These are phyloP conservation scores for Monosporozyma solicola DNA, from an alignment of 805 yeast genomes.

Conservation along the genomic window DNA sequence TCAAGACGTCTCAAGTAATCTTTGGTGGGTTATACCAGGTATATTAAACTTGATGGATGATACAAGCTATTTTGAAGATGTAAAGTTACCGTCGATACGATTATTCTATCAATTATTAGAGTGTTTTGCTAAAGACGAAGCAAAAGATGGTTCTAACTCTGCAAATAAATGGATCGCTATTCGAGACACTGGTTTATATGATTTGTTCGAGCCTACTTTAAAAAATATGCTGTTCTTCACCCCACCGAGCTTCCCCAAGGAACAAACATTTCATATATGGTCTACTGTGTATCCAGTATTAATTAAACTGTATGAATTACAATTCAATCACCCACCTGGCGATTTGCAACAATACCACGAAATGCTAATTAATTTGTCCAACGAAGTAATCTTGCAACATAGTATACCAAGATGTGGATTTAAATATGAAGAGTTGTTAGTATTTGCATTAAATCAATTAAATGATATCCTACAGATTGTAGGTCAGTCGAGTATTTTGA, in stretches of 20 bases:
- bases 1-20: conserved; percentile 18
- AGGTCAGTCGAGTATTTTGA: conserved; percentile 3
- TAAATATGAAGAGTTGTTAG: conserved; percentile 14
- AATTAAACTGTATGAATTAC: conserved; percentile 12
- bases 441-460: conserved; percentile 7
- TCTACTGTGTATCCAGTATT: conserved; percentile 17
- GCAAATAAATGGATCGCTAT: conserved; percentile 17
- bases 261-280: conserved; percentile 13
- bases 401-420: conserved; percentile 21
- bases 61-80: conserved; percentile 17
- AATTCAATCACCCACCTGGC: conserved; percentile 4
- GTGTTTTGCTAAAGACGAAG: conserved; percentile 5
- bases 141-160: conserved; percentile 1
- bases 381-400: conserved; percentile 20
- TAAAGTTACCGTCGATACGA: conserved; percentile 21
- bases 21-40: conserved; percentile 30
- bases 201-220: conserved; percentile 20
- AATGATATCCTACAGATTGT: conserved; percentile 2
- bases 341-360: conserved; percentile 8
- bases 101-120: conserved; percentile 15
- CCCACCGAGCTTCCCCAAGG: conserved; percentile 21
- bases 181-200: conserved; percentile 19
- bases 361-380: conserved; percentile 9
- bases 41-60: conserved; percentile 26
- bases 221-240: conserved; percentile 20